These are phyloP conservation scores for Leucogyrophana mollusca DNA, from an alignment of 768 basidiomycete species.

Conservation along the genomic window DNA sequence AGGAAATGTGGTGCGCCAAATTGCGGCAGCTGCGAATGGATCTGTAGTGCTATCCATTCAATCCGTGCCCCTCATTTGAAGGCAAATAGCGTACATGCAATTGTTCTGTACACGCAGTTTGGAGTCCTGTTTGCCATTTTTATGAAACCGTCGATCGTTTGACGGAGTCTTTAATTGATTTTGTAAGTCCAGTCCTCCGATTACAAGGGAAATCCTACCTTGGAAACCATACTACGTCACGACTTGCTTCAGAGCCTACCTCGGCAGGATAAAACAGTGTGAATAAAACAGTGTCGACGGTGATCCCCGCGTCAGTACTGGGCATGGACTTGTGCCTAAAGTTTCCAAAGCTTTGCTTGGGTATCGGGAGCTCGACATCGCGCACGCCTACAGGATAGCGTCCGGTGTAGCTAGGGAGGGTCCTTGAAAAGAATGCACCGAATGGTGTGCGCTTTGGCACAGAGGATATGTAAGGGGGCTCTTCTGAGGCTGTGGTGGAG, in stretches of 20 bases:
- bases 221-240: constrained; percentile 24
- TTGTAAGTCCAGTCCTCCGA: not conserved
- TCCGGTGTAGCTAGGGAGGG: constrained; percentile 29
- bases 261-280: constrained; percentile 32
- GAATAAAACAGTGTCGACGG: constrained; percentile 29
- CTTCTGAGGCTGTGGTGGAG: not conserved
- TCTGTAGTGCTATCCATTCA: constrained; percentile 14
- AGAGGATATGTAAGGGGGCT: not conserved
- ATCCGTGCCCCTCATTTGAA: not conserved
- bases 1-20: constrained; percentile 32
- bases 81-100: constrained; percentile 17
- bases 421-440: constrained; percentile 21
- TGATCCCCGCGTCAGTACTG: constrained; percentile 21
- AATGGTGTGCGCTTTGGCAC: constrained; percentile 7
- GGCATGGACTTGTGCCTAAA: constrained; percentile 24
- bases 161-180: constrained; percentile 18
- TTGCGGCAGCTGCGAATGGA: constrained; percentile 21
- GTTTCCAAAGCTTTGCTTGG: constrained; percentile 20
- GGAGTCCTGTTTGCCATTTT: constrained; percentile 29
- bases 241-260: not conserved
- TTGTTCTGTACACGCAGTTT: constrained; percentile 21
- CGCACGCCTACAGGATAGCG: constrained; percentile 28
- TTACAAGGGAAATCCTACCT: constrained; percentile 14
- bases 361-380: constrained; percentile 30
- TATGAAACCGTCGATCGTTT: constrained; percentile 31